These are phyloP conservation scores for Ophiostoma montium DNA, from an alignment of 2,329 filamentous ascomycete species.

Conservation along the genomic window DNA sequence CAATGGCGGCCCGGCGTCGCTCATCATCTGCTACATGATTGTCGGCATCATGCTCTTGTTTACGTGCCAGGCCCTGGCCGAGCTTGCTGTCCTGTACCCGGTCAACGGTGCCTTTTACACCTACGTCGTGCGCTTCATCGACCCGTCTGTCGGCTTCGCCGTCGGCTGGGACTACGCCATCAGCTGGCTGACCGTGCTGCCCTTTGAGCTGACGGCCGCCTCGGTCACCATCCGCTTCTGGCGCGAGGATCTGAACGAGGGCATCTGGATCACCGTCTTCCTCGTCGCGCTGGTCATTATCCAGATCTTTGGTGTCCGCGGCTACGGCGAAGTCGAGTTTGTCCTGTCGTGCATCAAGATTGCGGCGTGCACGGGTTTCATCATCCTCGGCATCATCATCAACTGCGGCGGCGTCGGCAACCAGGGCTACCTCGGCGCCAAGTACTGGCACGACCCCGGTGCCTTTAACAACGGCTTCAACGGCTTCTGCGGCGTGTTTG, in stretches of 20 bases:
- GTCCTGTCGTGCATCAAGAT: slow-evolving; percentile 43
- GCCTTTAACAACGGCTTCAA: slow-evolving; percentile 38
- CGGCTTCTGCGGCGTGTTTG: slow-evolving; percentile 36
- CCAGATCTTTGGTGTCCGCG: slow-evolving; percentile 41
- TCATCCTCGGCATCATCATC: slow-evolving; percentile 47
- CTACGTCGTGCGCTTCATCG: slow-evolving; percentile 47
- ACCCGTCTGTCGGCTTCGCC: slow-evolving; percentile 42
- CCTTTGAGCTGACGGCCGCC: slow-evolving; percentile 40
- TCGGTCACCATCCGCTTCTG: slow-evolving; percentile 40
- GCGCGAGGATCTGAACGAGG: slow-evolving; percentile 34
- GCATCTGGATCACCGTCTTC: slow-evolving; percentile 43
- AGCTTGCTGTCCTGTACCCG: slow-evolving; percentile 44
- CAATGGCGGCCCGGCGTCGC: slow-evolving; percentile 41
- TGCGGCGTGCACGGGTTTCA: slow-evolving; percentile 45
- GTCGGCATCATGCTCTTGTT: slow-evolving; percentile 45
- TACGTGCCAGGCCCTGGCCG: slow-evolving; percentile 44
- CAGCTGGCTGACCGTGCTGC: slow-evolving; percentile 33
- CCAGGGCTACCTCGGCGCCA: slow-evolving; percentile 44
- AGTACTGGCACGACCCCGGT: slow-evolving; percentile 44
- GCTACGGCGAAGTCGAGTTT: slow-evolving; percentile 48
- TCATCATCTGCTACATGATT: slow-evolving; percentile 37
- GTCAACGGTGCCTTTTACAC: slow-evolving; percentile 49
- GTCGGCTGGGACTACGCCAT: slow-evolving; percentile 40
- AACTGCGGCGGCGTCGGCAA: slow-evolving; percentile 41
- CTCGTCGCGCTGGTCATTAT: slow-evolving; percentile 35